Conservation (phyloP, 345 rosid genomes). For the Clausena lansium region DNA sequence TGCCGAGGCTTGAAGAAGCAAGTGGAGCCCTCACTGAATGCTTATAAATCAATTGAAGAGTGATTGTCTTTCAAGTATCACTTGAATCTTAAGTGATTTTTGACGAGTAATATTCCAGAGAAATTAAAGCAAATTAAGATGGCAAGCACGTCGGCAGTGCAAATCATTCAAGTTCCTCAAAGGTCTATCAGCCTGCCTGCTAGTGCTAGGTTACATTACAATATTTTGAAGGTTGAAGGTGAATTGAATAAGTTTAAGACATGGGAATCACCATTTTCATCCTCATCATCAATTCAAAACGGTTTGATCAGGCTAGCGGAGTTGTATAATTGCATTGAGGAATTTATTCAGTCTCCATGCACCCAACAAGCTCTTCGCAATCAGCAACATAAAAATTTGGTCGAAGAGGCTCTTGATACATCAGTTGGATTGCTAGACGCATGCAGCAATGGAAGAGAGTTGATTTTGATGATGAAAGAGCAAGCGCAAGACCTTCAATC, state of each 20-base stretch:
- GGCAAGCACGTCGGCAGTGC: conserved; percentile 6
- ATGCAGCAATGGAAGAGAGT: conserved; percentile 36
- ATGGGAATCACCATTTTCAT: conserved; percentile 6
- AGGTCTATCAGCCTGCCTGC: conserved; percentile 56
- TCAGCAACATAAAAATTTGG: conserved; percentile 17
- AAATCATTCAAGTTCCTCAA: conserved; percentile 27
- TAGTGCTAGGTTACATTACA: conserved; percentile 29
- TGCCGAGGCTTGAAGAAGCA: not conserved
- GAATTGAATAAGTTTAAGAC: conserved; percentile 27
- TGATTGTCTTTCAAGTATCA: conserved; percentile 5
- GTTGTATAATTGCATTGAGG: conserved; percentile 31
- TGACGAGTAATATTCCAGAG: not conserved
- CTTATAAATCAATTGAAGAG: conserved; percentile 17
- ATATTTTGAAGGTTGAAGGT: conserved; percentile 22
- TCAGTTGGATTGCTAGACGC: conserved; percentile 47
- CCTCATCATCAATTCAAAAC: conserved; percentile 16
- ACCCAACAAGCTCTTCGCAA: conserved; percentile 21
- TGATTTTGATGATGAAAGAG: conserved; percentile 33
- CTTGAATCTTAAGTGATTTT: conserved; percentile 2
- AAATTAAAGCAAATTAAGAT: conserved; percentile 3
- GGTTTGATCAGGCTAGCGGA: conserved; percentile 38
- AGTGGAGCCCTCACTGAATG: conserved; percentile 8
- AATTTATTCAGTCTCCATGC: conserved; percentile 33
- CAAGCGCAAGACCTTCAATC: conserved; percentile 41
- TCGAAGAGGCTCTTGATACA: conserved; percentile 43